Evolutionary conservation across 192 early-diverging fungal species (phyloP).

Genomic region (Backusella tuberculispora): DNA sequence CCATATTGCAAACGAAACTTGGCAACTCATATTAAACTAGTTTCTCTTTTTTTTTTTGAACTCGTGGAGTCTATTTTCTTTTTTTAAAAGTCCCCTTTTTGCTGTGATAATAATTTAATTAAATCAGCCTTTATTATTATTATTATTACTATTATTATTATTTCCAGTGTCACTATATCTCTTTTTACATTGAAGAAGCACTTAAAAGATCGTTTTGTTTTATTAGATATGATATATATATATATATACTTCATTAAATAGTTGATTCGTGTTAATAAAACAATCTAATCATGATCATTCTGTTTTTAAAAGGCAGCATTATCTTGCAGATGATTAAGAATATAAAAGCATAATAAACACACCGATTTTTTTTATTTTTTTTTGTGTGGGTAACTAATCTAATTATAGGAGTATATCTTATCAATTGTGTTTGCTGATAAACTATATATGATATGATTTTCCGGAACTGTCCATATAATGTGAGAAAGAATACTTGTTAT

Average conservation of each 20-base stretch:
- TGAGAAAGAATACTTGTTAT: no score
- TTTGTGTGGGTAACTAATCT: background rate
- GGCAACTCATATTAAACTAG: background rate
- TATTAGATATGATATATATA: no score
- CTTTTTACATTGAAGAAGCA: background rate
- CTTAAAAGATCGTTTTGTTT: no score
- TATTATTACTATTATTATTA: no score
- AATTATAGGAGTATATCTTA: slow-evolving; percentile 1
- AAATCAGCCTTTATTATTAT: no score
- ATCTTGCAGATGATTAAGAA: background rate
- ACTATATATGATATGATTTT: background rate
- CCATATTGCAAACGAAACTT: background rate
- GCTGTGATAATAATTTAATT: no score
- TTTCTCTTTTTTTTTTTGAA: background rate
- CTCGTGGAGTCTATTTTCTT: background rate
- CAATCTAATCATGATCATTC: slow-evolving; percentile 4
- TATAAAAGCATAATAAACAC: background rate
- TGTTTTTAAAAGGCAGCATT: background rate
- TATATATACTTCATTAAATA: background rate
- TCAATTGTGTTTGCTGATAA: slow-evolving; percentile 4
- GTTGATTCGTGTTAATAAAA: background rate
- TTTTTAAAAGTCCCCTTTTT: background rate
- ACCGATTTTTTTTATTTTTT: background rate
- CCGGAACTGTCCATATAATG: background rate
- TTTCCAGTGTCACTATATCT: background rate